A percentile compares a stretch with the other conserved stretches of the same genome.
phyloP scores from a whole-genome alignment of 495 filamentous ascomycete genomes.

The Daldinia decipiens region DNA sequence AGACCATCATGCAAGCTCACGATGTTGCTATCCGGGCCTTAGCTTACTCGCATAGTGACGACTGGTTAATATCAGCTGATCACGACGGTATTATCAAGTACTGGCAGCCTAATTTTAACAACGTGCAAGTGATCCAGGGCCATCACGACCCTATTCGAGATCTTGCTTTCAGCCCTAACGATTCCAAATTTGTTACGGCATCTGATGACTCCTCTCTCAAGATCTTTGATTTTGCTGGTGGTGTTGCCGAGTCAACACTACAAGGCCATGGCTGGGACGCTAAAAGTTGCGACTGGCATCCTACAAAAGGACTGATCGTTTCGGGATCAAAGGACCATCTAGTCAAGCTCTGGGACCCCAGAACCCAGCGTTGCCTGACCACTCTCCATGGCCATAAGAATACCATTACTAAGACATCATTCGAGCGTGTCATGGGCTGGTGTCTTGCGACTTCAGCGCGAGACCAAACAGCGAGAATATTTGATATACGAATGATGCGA shows the following conservation, averaged over 20 bases:
- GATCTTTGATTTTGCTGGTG: conserved; percentile 95
- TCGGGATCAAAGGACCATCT: conserved; percentile 97
- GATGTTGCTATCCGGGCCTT: conserved; percentile 90
- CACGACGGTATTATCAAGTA: conserved; percentile 97
- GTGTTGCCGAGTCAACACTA: conserved; percentile 79
- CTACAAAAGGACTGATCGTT: conserved; percentile 90
- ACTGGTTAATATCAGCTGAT: conserved; percentile 96
- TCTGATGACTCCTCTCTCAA: conserved; percentile 93
- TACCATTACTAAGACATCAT: conserved; percentile 87
- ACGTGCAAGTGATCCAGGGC: conserved; percentile 92
- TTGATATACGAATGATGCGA: conserved; percentile 97
- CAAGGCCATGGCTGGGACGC: conserved; percentile 96
- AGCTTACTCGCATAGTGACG: conserved; percentile 90
- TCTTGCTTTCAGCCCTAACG: conserved; percentile 91
- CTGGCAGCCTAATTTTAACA: conserved; percentile 99
- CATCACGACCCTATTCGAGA: conserved; percentile 90
- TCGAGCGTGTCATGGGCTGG: conserved; percentile 82
- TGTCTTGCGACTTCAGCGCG: conserved; percentile 91
- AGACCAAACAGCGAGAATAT: conserved; percentile 90
- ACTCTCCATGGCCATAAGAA: conserved; percentile 98
- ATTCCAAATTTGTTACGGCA: conserved; percentile 94
- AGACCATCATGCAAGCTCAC: conserved; percentile 98
- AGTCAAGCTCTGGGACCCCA: conserved; percentile 97
- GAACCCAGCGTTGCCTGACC: conserved; percentile 86
- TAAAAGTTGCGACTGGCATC: conserved; percentile 97